A percentile compares a stretch with the other conserved stretches of the same genome.
phyloP scores from a whole-genome alignment of 2,329 filamentous ascomycete species.

The Sclerotiophoma versabilis region DNA sequence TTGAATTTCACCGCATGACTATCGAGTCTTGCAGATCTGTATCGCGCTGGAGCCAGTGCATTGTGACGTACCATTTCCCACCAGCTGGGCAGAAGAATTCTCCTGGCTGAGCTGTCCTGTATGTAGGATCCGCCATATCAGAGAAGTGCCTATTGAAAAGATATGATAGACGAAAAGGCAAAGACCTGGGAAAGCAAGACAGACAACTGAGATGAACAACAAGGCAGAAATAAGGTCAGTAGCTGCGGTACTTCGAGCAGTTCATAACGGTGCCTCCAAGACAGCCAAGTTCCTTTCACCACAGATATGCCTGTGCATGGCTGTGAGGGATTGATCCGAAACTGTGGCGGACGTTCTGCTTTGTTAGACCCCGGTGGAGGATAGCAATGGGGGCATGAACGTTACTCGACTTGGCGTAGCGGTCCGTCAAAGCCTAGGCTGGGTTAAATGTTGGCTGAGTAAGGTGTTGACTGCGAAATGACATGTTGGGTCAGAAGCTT shows the following conservation, averaged over 20 bases:
- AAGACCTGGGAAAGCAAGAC: not conserved
- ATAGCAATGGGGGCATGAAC: not conserved
- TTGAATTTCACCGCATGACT: not conserved
- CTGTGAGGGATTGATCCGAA: not conserved
- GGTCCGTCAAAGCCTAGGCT: not conserved
- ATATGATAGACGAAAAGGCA: not conserved
- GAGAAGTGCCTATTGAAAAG: not conserved
- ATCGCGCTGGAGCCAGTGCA: not conserved
- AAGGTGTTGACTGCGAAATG: not conserved
- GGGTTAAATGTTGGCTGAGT: not conserved
- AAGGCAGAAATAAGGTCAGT: not conserved
- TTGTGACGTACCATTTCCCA: constrained; percentile 19
- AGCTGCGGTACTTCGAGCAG: not conserved
- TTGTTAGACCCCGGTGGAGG: constrained; percentile 5
- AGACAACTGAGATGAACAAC: not conserved
- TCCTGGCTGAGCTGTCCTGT: constrained; percentile 16
- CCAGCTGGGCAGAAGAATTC: constrained; percentile 25
- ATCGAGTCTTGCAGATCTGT: not conserved
- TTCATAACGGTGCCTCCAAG: constrained; percentile 1
- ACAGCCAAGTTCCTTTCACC: not conserved
- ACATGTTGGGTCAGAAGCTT: constrained; percentile 11
- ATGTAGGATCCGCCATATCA: constrained; percentile 12
- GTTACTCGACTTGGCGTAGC: constrained; percentile 1
- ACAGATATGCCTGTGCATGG: not conserved
- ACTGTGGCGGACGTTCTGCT: constrained; percentile 9